Evolutionary conservation across 208 protist genomes (phyloP), one percentile per base, ranked within the genome.

Genomic region (Porcisia hertigi): DNA sequence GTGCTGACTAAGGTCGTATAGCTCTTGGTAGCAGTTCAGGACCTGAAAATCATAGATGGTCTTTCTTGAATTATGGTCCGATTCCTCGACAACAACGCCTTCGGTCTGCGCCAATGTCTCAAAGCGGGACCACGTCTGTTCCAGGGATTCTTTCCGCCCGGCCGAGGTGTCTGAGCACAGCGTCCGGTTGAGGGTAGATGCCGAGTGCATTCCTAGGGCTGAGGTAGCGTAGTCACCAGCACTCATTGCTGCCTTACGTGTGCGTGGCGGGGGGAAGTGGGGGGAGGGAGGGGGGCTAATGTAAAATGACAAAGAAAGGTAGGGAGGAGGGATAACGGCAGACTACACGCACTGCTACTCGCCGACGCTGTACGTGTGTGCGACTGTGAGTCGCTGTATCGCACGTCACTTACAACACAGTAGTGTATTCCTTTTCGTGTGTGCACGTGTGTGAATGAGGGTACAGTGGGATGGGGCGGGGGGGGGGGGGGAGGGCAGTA

Each of bases 1-100:
- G 82, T 93, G 91, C 81, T 95, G 89, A 20, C 65, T n/a, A 54
- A 95, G 81, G 81, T 95, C 83, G 73, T 95, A 95, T 9, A 86
- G 80, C 77, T 95, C 82, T 45, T 86, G 83, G 66, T 88, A 83
- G 52, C 83, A 85, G 64, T 83, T 84, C 8, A 89, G 74, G 7
- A 93, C 82, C 69, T 92, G 70, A 75, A 92, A 95, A 72, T 92
- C 84, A 73, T 91, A 93, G 53, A 95, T 92, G 8, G 77, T 83
- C 43, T 87, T 83, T 34, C 43, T 75, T 20, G 64, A 49, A 43
- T 71, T 67, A 5, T 60, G 53, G 60, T 85, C 78, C 1, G 75
- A 20, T 18, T 62, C n/a, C 54, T 79, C 64, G 45, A 54, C 58
- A 16, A 70, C 54, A 2, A 67, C 58, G 52, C 20, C 54, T 7